Conservation (phyloP, 345 rosid genomes). For the Corchorus olitorius region DNA sequence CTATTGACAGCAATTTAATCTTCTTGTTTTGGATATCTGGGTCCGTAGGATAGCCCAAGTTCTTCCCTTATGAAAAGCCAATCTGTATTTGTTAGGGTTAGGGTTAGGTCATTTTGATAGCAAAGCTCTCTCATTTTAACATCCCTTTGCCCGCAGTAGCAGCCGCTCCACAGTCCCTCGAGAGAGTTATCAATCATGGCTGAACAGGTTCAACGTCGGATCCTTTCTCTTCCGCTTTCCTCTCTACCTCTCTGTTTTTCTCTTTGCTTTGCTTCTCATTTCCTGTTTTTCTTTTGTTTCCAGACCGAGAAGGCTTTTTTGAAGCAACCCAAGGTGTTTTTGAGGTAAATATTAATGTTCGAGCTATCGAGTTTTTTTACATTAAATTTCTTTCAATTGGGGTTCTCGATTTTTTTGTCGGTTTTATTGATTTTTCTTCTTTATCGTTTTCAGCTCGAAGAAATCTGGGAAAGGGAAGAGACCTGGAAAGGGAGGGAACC, state of each 20-base stretch:
- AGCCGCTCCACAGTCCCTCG: not conserved
- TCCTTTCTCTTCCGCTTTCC: not conserved
- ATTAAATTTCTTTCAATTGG: not conserved
- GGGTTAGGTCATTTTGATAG: not conserved
- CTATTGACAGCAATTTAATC: too few relatives aligned
- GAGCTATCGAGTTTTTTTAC: not conserved
- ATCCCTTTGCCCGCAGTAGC: conserved; percentile 1
- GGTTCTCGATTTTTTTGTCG: not conserved
- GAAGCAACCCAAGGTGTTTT: too few relatives aligned
- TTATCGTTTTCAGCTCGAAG: too few relatives aligned
- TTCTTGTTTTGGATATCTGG: not conserved
- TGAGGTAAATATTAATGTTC: conserved; percentile 30
- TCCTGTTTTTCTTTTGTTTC: not conserved
- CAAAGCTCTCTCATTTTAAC: not conserved
- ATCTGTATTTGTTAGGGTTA: not conserved
- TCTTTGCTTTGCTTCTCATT: not conserved
- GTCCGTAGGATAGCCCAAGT: not conserved
- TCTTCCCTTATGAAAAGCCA: too few relatives aligned
- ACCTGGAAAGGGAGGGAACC: too few relatives aligned
- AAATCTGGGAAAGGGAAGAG: too few relatives aligned
- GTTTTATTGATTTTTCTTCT: not conserved
- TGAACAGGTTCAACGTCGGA: not conserved
- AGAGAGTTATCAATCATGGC: conserved; percentile 6
- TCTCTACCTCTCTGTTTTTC: too few relatives aligned
- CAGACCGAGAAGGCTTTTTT: conserved; percentile 65